A percentile compares a stretch with the other conserved stretches of the same genome.
These are phyloP conservation scores for Marasmius sp. DNA, from an alignment of 1,284 basidiomycete species.

Conservation along the genomic window DNA sequence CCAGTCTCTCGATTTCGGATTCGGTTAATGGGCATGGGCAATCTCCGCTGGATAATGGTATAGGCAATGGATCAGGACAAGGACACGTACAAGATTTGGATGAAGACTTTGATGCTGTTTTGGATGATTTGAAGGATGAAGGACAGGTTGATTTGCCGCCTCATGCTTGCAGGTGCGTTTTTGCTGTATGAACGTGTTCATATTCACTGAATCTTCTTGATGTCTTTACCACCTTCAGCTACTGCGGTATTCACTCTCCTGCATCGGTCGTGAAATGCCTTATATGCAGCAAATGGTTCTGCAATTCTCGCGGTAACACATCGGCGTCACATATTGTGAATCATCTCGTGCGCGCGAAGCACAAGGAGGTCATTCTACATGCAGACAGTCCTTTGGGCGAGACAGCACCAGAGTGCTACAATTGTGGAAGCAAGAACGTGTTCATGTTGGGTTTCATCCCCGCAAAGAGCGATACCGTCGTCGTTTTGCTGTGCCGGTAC, in stretches of 20 bases:
- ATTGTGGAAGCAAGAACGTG: constrained; percentile 99
- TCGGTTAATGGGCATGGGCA: constrained; percentile 26
- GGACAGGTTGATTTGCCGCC: constrained; percentile 80
- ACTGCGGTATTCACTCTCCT: constrained; percentile 98
- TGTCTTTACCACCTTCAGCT: constrained; percentile 49
- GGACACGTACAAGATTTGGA: constrained; percentile 51
- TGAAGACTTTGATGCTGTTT: constrained; percentile 82
- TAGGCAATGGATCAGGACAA: constrained; percentile 30
- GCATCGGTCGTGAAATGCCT: constrained; percentile 97
- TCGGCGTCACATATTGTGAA: constrained; percentile 99
- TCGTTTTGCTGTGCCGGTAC: constrained; percentile 95
- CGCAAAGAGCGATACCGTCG: constrained; percentile 98
- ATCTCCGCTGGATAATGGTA: constrained; percentile 29
- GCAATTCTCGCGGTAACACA: constrained; percentile 98
- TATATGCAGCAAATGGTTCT: constrained; percentile 98
- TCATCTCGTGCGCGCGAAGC: constrained; percentile 97
- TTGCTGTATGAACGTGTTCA: constrained; percentile 6
- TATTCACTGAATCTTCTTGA: constrained; percentile 10
- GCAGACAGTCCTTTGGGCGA: constrained; percentile 95
- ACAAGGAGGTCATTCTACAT: constrained; percentile 98
- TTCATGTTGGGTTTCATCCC: constrained; percentile 99
- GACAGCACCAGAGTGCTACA: constrained; percentile 97
- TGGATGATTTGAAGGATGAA: constrained; percentile 88
- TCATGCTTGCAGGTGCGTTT: constrained; percentile 89
- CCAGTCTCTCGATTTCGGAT: constrained; percentile 64